Conservation (phyloP, 768 basidiomycete species). For the Solioccasus polychromus region DNA sequence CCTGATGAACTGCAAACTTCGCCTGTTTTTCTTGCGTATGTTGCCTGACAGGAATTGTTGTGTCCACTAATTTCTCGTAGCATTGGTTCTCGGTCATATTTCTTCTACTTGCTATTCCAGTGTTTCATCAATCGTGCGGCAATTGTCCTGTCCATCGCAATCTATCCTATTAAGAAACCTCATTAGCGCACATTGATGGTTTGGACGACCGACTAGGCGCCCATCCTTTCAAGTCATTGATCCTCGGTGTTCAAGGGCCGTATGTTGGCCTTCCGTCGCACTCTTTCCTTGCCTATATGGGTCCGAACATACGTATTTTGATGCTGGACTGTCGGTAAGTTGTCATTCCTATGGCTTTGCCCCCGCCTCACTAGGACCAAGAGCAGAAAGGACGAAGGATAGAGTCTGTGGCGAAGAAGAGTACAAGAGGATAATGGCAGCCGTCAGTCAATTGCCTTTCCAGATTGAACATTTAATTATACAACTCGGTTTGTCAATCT, state of each 20-base stretch:
- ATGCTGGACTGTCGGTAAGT: constrained; percentile 79
- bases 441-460: constrained; percentile 57
- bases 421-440: constrained; percentile 70
- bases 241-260: constrained; percentile 74
- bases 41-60: background rate
- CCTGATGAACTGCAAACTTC: constrained; percentile 75
- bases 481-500: constrained; percentile 56
- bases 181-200: constrained; percentile 56
- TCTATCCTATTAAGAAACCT: background rate
- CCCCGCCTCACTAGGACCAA: constrained; percentile 27
- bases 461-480: constrained; percentile 80
- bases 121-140: no score
- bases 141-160: no score
- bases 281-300: constrained; percentile 76
- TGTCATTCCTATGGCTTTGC: background rate
- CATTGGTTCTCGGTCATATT: constrained; percentile 83
- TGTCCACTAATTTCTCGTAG: constrained; percentile 33
- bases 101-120: constrained; percentile 85
- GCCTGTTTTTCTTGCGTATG: constrained; percentile 68
- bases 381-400: constrained; percentile 81
- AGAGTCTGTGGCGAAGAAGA: constrained; percentile 75
- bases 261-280: constrained; percentile 82
- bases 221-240: constrained; percentile 67
- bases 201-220: constrained; percentile 53
- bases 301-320: constrained; percentile 72